Evolutionary conservation across 371 early-diverging fungal genomes (phyloP).

Genomic region (Mortierella sp.): DNA sequence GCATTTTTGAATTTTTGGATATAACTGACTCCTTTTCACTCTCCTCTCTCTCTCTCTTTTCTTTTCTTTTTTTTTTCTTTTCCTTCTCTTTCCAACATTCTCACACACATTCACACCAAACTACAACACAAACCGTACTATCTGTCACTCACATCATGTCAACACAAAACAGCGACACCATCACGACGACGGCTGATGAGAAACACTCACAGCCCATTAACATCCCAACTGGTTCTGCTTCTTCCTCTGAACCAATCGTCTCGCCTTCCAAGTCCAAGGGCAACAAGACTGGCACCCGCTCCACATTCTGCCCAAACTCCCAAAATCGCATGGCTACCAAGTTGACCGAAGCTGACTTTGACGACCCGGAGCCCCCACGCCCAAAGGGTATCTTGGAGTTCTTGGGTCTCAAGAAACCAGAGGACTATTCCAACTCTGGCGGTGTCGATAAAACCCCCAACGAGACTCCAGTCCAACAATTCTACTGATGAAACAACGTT

Average conservation of each 20-base stretch:
- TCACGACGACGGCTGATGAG: conserved; percentile 6
- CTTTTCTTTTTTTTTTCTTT: no score
- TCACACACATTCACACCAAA: not conserved
- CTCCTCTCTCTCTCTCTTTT: not conserved
- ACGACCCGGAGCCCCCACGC: conserved; percentile 16
- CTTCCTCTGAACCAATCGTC: not conserved
- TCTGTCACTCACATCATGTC: conserved; percentile 16
- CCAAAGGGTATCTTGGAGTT: conserved; percentile 33
- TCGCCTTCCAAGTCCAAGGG: conserved; percentile 20
- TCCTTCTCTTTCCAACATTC: not conserved
- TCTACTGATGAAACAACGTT: no score
- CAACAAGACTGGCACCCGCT: conserved; percentile 52
- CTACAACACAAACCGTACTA: not conserved
- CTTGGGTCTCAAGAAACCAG: conserved; percentile 31
- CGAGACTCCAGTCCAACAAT: no score
- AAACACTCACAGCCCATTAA: conserved; percentile 5
- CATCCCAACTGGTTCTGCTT: not conserved
- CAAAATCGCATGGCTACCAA: not conserved
- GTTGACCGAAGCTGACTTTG: conserved; percentile 35
- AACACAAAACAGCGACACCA: conserved; percentile 9
- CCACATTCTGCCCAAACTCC: conserved; percentile 47
- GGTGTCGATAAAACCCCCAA: no score
- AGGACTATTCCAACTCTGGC: not conserved
- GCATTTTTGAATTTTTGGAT: no score
- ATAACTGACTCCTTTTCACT: not conserved